Percentiles rank a stretch among this genome's conserved stretches.
These are phyloP conservation scores for Curvularia verruculosa DNA, from an alignment of 2,329 filamentous ascomycete species.

Conservation along the genomic window DNA sequence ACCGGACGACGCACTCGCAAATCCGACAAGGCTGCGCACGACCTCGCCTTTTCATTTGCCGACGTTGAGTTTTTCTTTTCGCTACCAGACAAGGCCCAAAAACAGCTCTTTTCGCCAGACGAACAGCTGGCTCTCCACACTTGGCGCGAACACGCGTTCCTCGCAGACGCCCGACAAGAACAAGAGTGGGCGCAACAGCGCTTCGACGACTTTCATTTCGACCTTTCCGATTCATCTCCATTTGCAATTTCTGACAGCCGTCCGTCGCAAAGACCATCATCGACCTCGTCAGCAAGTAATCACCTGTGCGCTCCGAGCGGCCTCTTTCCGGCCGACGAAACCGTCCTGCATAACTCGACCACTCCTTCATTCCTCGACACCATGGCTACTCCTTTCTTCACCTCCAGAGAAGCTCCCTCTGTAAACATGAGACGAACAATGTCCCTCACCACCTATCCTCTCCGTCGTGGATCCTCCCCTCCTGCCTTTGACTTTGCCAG, in stretches of 20 bases:
- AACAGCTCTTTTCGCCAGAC: conserved; percentile 72
- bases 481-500: conserved; percentile 47
- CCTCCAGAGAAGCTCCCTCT: conserved; percentile 24
- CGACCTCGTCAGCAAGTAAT: conserved; percentile 27
- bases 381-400: conserved; percentile 30
- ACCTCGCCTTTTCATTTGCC: conserved; percentile 54
- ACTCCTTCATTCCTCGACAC: conserved; percentile 38
- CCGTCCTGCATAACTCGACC: conserved; percentile 26
- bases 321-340: conserved; percentile 17
- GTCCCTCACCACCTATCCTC: conserved; percentile 71
- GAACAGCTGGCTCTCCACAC: conserved; percentile 68
- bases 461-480: conserved; percentile 60
- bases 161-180: conserved; percentile 16
- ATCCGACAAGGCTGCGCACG: conserved; percentile 35
- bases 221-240: conserved; percentile 25
- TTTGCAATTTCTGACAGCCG: conserved; percentile 14
- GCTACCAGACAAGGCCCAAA: conserved; percentile 74
- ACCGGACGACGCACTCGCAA: conserved; percentile 44
- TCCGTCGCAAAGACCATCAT: conserved; percentile 27
- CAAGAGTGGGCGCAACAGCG: conserved; percentile 35
- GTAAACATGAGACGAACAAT: conserved; percentile 63
- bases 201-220: conserved; percentile 43
- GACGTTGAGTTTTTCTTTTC: conserved; percentile 72
- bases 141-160: conserved; percentile 29
- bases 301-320: conserved; percentile 23